A percentile compares a stretch with the other conserved stretches of the same genome.
Conservation (phyloP, 2,329 filamentous ascomycete genomes). For the Cladosporium sp. region DNA sequence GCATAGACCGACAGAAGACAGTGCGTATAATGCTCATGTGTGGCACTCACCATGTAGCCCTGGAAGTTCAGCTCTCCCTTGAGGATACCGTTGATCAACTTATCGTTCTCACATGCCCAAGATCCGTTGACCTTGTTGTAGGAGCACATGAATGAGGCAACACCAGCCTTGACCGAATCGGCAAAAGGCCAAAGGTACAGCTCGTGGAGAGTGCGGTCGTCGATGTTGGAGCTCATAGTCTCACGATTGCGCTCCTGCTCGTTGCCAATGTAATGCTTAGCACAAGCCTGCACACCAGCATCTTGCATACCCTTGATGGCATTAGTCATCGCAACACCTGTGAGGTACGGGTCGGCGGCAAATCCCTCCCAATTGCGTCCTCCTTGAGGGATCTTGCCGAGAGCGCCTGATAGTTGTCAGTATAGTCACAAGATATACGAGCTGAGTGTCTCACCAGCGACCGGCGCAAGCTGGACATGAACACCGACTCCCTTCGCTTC, state of each 20-base stretch:
- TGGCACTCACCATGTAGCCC: conserved; percentile 59
- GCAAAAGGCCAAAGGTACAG: conserved; percentile 31
- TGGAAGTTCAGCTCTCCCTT: conserved; percentile 74
- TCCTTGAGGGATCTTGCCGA: conserved; percentile 22
- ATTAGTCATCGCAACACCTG: conserved; percentile 50
- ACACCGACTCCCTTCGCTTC: conserved; percentile 76
- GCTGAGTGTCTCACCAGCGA: conserved; percentile 55
- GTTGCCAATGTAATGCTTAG: conserved; percentile 22
- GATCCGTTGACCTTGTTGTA: conserved; percentile 62
- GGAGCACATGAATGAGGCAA: conserved; percentile 34
- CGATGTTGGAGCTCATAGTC: conserved; percentile 35
- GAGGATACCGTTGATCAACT: conserved; percentile 66
- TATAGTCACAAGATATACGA: background rate
- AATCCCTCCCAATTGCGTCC: conserved; percentile 57
- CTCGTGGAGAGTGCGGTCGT: conserved; percentile 32
- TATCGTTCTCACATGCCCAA: conserved; percentile 63
- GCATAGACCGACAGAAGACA: rapidly evolving
- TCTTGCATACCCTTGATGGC: conserved; percentile 55
- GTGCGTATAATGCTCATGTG: too few species aligned
- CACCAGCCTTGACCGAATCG: conserved; percentile 27
- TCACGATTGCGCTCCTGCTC: conserved; percentile 24
- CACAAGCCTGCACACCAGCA: conserved; percentile 44
- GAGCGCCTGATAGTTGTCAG: conserved; percentile 25
- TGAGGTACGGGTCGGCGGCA: conserved; percentile 65
- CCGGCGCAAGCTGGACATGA: conserved; percentile 75